Base-by-base conservation (phyloP, 768 basidiomycete genomes). In the Tremella mesenterica region DNA sequence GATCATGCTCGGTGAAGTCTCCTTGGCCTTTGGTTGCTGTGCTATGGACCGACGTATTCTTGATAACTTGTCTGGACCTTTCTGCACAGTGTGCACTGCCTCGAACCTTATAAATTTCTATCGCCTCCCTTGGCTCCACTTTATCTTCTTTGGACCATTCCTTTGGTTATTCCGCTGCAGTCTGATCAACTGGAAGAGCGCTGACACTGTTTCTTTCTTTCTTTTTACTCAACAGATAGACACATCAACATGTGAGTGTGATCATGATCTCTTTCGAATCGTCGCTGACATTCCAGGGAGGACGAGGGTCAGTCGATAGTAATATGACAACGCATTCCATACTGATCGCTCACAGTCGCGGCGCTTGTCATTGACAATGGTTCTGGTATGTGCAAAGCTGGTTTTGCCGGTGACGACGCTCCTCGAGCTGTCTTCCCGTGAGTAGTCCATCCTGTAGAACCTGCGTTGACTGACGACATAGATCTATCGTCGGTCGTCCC, bases 351-450 rank as follows among this genome's bases (percentile, higher is more conserved):
- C 23, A 46, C 47, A 66, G 68, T 67, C 52, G 65, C 68, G 51
- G 65, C 68, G 44, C 56, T 70, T 29, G 63, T 73, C 50, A 70
- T 73, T 59, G 72, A 73, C 70, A 73, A 73, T 67, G 72, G 72
- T 67, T 96, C 92, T 72, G 93, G 92, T 77, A 97, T 96, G 92
- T 96, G 92, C 85, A 97, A 97, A 80, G 93, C 93, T 82, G 93
- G 95, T 64, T 72, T 74, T 74, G 61, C 73, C 80, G 92, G 85
- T 73, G 85, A 93, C 74, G 87, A 95, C 77, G 85, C 84, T 60
- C 85, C 84, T 63, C 83, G 92, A 75, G 84, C 87, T 73, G 93
- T 93, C 70, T 93, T 93, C 77, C 90, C 90, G 88, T 95, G 76
- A 64, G 89, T 81, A 26, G 38, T 4, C n/a, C 1, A 30, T 14